phyloP scores from a whole-genome alignment of 2,329 filamentous ascomycete genomes.

The Calonectria leucothoes region DNA sequence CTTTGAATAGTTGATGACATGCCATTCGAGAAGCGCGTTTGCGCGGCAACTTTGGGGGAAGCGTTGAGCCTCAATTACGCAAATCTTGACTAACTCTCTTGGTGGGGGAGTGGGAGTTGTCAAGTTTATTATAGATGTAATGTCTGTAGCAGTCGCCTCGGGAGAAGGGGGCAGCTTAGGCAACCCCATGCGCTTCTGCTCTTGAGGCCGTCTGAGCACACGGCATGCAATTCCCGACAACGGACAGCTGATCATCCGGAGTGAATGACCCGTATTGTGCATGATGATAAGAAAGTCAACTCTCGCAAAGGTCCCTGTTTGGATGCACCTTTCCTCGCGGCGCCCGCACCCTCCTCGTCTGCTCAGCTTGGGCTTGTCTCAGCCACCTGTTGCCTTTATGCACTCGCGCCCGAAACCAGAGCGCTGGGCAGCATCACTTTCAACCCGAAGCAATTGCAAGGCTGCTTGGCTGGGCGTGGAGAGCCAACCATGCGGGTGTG shows the following conservation, averaged over 20 bases:
- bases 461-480: slow-evolving; percentile 4
- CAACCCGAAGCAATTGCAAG: slow-evolving; percentile 12
- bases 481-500: slow-evolving; percentile 33
- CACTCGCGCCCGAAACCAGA: slow-evolving; percentile 28
- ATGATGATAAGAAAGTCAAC: background rate
- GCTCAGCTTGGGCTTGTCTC: background rate
- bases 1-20: slow-evolving; percentile 30
- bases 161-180: background rate
- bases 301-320: background rate
- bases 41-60: background rate
- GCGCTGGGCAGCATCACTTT: slow-evolving; percentile 20
- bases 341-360: slow-evolving; percentile 1
- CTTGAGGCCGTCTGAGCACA: background rate
- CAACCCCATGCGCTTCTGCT: background rate
- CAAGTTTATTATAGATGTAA: slow-evolving; percentile 16
- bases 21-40: slow-evolving; percentile 22
- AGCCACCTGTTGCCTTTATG: slow-evolving; percentile 10
- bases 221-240: background rate
- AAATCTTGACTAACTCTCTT: background rate
- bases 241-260: slow-evolving; percentile 7
- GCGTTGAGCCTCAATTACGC: slow-evolving; percentile 16
- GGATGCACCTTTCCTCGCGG: background rate
- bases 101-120: slow-evolving; percentile 1
- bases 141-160: background rate
- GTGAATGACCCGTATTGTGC: background rate